Base-by-base conservation (phyloP, 2,329 filamentous ascomycete genomes). In the Fusarium tjaetaba region DNA sequence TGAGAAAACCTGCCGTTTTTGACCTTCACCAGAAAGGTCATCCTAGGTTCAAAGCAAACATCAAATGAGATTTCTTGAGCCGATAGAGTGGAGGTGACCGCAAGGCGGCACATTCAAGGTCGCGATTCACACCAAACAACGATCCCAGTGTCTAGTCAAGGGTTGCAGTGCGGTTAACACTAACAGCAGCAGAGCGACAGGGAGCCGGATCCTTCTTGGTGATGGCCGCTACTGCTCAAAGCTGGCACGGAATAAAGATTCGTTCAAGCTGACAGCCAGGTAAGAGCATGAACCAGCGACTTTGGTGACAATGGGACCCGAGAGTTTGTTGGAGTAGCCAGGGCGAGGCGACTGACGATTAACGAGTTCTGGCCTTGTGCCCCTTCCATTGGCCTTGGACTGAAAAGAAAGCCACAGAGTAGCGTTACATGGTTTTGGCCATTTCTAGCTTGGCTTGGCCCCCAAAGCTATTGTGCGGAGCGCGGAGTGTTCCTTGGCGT, bases 391-490 rank as follows among this genome's bases (percentile, higher is more conserved):
- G 36, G 43, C 65, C 62, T 38, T 24, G 18, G 65, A 30, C 43
- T 60, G 43, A 46, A 68, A 48, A 45, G 42, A 42, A 52, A 71
- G 71, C 70, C 70, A 71, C 65, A 59, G 43, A 28, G 48, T 59
- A 71, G 51, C 56, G 66, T 63, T 65, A 65, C 60, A 67, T 63
- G 41, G 61, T 57, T 52, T 65, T 61, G 53, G 41, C 66, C 58
- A 28, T 59, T 70, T 65, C 51, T 28, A 59, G 59, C 45, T 66
- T 58, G 53, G 59, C 62, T 59, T 39, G 46, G 58, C 56, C 51
- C 63, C 68, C 58, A 61, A 73, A 72, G 57, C 61, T 67, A 63
- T 68, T 49, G 55, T 48, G 32, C 57, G 43, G 57, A 65, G 42
- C 43, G 39, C 13, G 45, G 56, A 57, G 52, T 45, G 34, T 65